A percentile compares a stretch with the other conserved stretches of the same genome.
Conservation (phyloP, 805 yeast genomes). For the Starmerella sirachaensis region DNA sequence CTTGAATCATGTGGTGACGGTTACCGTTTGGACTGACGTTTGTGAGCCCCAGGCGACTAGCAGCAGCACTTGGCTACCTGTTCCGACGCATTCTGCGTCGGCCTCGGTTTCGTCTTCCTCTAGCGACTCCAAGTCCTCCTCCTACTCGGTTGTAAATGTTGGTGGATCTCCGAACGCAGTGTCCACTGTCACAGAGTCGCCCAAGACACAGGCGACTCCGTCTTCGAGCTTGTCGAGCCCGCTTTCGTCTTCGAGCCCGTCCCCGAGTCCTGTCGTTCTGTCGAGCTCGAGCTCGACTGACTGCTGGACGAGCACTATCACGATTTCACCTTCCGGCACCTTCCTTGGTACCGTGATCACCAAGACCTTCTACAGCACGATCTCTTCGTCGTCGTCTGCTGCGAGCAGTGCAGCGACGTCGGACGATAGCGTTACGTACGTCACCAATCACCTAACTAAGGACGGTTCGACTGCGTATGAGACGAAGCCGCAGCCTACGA, state of each 20-base stretch:
- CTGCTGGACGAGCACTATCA: conserved; percentile 6
- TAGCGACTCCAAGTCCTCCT: not conserved
- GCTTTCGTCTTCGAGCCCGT: not conserved
- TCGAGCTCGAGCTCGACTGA: not conserved
- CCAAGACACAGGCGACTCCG: not conserved
- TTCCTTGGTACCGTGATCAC: conserved; percentile 8
- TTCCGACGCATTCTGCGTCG: not conserved
- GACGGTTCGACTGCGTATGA: conserved; percentile 1
- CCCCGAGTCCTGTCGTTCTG: not conserved
- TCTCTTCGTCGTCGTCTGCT: conserved; percentile 1
- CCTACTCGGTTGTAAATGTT: conserved; percentile 24
- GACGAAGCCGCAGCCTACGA: conserved; percentile 2
- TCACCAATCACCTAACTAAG: not conserved
- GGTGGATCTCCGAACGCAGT: conserved; percentile 18
- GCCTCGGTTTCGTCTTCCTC: not conserved
- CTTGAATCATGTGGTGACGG: conserved; percentile 21
- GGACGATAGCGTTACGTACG: conserved; percentile 3
- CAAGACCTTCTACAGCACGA: conserved; percentile 4
- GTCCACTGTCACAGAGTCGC: conserved; percentile 13
- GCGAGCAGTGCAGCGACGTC: not conserved
- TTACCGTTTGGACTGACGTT: conserved; percentile 20
- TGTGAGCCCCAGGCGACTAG: conserved; percentile 10
- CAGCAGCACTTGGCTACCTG: not conserved
- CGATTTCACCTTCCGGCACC: conserved; percentile 11
- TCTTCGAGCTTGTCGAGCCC: not conserved